A percentile compares a stretch with the other conserved stretches of the same genome.
Conservation (phyloP, 306 rosid genomes). For the Gynostemma pentaphyllum region DNA sequence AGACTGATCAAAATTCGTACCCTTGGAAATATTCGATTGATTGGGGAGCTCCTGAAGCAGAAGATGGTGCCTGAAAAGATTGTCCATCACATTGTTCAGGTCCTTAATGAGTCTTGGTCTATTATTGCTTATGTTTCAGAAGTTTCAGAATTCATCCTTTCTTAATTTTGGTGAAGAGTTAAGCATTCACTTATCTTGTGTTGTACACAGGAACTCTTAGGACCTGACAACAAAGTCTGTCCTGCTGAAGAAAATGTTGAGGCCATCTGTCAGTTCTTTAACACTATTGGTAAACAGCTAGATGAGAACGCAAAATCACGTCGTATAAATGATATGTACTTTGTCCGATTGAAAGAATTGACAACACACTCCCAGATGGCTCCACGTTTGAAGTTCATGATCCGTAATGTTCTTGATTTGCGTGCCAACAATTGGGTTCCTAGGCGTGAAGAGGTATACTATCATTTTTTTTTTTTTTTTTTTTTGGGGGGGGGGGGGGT, state of each 20-base stretch:
- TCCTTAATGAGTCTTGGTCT: conserved; percentile 18
- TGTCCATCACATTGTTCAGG: conserved; percentile 97
- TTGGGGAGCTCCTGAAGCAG: conserved; percentile 98
- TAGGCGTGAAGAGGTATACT: conserved; percentile 91
- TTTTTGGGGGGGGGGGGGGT: neutral
- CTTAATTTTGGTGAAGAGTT: neutral
- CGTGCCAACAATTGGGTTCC: conserved; percentile 89
- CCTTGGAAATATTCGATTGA: conserved; percentile 86
- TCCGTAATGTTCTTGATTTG: conserved; percentile 73
- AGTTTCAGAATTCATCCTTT: conserved; percentile 5
- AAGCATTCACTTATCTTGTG: conserved; percentile 1
- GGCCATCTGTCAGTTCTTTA: conserved; percentile 90
- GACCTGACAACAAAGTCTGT: conserved; percentile 60
- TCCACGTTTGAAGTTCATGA: conserved; percentile 78
- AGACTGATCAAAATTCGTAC: conserved; percentile 76
- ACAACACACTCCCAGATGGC: conserved; percentile 58
- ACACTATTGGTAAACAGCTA: conserved; percentile 97
- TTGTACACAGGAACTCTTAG: conserved; percentile 74
- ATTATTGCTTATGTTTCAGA: neutral
- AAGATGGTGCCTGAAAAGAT: conserved; percentile 95
- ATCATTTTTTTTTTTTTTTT: neutral
- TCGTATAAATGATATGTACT: conserved; percentile 68
- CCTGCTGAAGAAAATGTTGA: conserved; percentile 98
- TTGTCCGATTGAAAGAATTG: conserved; percentile 65
- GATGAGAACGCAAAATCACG: conserved; percentile 68